A percentile compares a stretch with the other conserved stretches of the same genome.
Evolutionary conservation across 345 rosid species (phyloP).

Genomic region (Geranium rotundifolium): DNA sequence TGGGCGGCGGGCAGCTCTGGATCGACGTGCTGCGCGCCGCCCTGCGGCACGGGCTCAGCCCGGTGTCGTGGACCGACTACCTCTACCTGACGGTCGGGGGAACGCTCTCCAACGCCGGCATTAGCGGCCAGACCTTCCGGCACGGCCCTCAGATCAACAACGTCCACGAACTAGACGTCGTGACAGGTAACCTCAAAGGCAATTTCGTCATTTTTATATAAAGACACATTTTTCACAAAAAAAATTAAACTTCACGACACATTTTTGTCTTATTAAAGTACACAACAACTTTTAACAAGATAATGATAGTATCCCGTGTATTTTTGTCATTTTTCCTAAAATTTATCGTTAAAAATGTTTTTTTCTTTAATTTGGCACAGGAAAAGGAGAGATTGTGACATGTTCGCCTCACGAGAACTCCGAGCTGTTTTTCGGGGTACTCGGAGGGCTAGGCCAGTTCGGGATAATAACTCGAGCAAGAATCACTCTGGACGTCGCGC

Average conservation of each 20-base stretch:
- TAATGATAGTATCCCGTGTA: no score
- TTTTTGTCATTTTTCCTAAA: no score
- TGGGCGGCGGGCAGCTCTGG: conserved; percentile 75
- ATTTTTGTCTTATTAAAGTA: no score
- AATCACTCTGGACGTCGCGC: conserved; percentile 30
- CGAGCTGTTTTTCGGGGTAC: conserved; percentile 38
- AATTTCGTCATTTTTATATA: no score
- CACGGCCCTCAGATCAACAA: conserved; percentile 95
- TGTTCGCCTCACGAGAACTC: conserved; percentile 27
- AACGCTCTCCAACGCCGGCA: conserved; percentile 89
- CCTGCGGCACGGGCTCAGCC: conserved; percentile 43
- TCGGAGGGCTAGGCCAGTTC: conserved; percentile 60
- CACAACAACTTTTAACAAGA: no score
- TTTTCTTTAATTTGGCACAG: no score
- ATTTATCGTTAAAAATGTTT: no score
- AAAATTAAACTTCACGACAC: no score
- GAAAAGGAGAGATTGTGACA: conserved; percentile 38
- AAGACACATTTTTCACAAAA: no score
- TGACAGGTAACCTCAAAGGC: conserved; percentile 46
- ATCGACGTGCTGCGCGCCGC: conserved; percentile 53
- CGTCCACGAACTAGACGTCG: conserved; percentile 68
- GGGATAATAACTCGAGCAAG: conserved; percentile 54
- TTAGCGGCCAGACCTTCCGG: conserved; percentile 78
- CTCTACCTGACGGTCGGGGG: conserved; percentile 84
- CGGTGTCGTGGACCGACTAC: conserved; percentile 79